Base-by-base conservation (phyloP, 768 basidiomycete species). In the Trametopsis cervina region DNA sequence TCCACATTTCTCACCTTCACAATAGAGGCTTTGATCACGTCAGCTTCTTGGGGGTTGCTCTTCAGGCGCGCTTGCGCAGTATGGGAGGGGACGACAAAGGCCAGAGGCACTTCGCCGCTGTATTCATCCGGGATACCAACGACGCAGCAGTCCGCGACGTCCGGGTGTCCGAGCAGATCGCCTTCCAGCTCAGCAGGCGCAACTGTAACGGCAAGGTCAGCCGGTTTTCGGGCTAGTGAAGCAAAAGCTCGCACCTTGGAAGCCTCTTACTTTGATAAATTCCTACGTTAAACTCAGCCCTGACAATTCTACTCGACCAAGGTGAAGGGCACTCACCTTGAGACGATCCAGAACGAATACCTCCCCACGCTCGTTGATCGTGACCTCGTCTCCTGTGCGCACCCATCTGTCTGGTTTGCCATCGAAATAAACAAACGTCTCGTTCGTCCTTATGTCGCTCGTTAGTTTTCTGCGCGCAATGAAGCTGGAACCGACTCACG, bases 101-200 rank as follows among this genome's bases (percentile, higher is more conserved):
- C 86, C 45, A 85, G 57, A 0, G 88, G 86, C 10, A 85, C 55
- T 60, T 90, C 86, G 15, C 87, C 85, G 49, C 75, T 83, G 59
- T 83, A 87, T 20, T 88, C 85, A 55, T 89, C 83, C 1, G 73
- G 72, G 17, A 86, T 59, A 4, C 83, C 76, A 5, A 89, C 81
- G 21, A 61, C 58, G 48, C 60, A 59, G 15, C 52, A 57, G 53
- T 62, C 62, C 11, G 52, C 55, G 26, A 88, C 81, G 50, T 80
- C 77, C 7, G 63, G 57, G 51, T 66, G 69, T 22, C 56, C 56
- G 37, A 70, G 56, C 25, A 70, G 54, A 43, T 65, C 66, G 9
- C 68, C 66, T 54, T 69, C 65, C 23, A 67, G 54, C 47, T 65
- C 66, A 17, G 67, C 64, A 2, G 68, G 68, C 4, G 65, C 62